Evolutionary conservation across 176 grass and related monocot genomes (phyloP).

Genomic region (Carex kokanica): DNA sequence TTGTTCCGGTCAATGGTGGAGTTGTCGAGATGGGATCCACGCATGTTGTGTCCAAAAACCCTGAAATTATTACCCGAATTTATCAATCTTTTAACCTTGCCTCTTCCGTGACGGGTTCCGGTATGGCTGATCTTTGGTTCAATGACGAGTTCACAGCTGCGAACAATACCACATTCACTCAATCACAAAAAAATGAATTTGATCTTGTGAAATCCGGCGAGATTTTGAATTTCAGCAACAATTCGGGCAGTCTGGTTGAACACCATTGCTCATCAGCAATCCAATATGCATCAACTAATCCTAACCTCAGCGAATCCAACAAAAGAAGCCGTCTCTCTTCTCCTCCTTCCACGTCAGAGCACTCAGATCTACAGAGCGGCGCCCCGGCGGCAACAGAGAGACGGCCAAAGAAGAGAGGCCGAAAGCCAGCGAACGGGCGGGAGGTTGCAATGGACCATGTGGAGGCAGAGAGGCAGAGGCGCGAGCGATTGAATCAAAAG

Average conservation of each 20-base stretch:
- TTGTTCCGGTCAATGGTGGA: conserved; percentile 24
- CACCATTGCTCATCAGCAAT: not conserved
- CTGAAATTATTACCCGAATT: conserved; percentile 16
- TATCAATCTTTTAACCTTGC: conserved; percentile 17
- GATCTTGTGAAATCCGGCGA: not conserved
- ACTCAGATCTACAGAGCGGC: conserved; percentile 28
- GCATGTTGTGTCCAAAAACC: conserved; percentile 17
- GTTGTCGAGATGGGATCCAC: conserved; percentile 38
- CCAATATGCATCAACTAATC: not conserved
- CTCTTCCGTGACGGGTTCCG: not conserved
- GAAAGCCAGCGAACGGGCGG: conserved; percentile 27
- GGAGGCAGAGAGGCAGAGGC: conserved; percentile 43
- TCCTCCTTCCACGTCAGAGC: conserved; percentile 13
- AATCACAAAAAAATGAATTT: conserved; percentile 5
- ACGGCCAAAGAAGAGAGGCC: conserved; percentile 33
- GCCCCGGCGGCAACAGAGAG: not conserved
- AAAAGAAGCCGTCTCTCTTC: not conserved
- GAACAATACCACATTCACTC: not conserved
- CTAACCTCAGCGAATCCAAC: not conserved
- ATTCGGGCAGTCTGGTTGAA: not conserved
- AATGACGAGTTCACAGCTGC: not conserved
- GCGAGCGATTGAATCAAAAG: conserved; percentile 44
- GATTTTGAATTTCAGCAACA: not conserved
- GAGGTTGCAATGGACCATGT: conserved; percentile 40
- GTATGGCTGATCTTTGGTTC: not conserved